Evolutionary conservation across 2,329 filamentous ascomycete species (phyloP), one percentile per base, ranked within the genome.

Genomic region (Hypoxylon sp.): DNA sequence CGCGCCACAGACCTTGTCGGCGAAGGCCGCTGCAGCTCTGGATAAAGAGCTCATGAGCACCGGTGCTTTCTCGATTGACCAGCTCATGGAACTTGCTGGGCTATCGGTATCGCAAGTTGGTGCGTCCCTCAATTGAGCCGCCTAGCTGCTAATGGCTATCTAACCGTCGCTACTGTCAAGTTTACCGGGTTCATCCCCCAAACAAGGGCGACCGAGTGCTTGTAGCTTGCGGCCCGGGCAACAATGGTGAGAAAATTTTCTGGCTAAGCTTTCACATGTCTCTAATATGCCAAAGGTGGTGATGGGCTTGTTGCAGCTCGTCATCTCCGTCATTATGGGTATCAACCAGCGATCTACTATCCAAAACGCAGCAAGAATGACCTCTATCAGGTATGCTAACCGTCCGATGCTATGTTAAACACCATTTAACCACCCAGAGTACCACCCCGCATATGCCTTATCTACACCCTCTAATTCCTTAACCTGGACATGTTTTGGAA

Each of bases 21-120:
- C 95, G 46, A 94, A 96, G 81, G 93, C 94, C 71, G 96, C 96
- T 0, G 91, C 93, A 0, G 92, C 93, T 53, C 88, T 99, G 17
- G 96, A 99, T 79, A 91, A 93, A 80, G 95, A 99, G 79, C 90
- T 99, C 69, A 98, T 99, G 95, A 92, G 89, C 77, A 88, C 89
- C 10, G 89, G 90, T 0, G 94, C 92, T 7, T 99, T 97, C 82
- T 97, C 94, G 10, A 88, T 99, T 61, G 96, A 98, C 78, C 96
- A 99, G 81, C 85, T 99, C 54, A 98, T 99, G 96, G 96, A 98
- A 79, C 84, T 99, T 6, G 96, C 96, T 48, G 96, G 96, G 0
- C 86, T 99, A 0, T 95, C 94, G 0, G 94, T 98, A 27, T 95
- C 95, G 11, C 94, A 98, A 85, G 94, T 92, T 56, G 90, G 94